phyloP scores from a whole-genome alignment of 2,329 filamentous ascomycete genomes.

The Acrodontium crateriforme region DNA sequence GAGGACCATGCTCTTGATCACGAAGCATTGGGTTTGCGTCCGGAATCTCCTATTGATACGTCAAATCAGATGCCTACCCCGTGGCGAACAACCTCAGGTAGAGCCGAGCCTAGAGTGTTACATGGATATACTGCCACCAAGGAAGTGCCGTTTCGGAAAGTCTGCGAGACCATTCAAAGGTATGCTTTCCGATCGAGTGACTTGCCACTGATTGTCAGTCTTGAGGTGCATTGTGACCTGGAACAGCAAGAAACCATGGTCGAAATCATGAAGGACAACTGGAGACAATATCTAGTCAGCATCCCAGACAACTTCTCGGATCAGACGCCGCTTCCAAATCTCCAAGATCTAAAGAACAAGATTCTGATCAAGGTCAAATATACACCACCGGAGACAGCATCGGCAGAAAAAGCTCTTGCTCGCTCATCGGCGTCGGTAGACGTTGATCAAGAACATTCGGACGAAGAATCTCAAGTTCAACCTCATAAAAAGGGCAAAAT shows the following conservation, averaged over 20 bases:
- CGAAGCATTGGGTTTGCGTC: conserved; percentile 3
- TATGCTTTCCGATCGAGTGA: conserved; percentile 59
- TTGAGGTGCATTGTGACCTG: conserved; percentile 74
- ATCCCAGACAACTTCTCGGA: conserved; percentile 33
- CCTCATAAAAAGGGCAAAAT: conserved; percentile 44
- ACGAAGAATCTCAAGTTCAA: conserved; percentile 22
- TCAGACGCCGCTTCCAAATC: conserved; percentile 47
- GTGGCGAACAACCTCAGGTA: conserved; percentile 15
- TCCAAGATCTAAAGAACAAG: conserved; percentile 58
- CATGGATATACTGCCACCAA: conserved; percentile 62
- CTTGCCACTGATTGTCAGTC: conserved; percentile 76
- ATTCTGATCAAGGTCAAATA: conserved; percentile 49
- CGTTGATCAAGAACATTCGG: conserved; percentile 19
- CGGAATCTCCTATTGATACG: conserved; percentile 2
- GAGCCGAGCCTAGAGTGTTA: conserved; percentile 18
- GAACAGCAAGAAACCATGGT: conserved; percentile 89
- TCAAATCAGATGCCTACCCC: conserved; percentile 13
- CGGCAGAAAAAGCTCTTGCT: not conserved
- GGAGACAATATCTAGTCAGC: conserved; percentile 62
- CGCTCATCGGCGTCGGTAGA: not conserved
- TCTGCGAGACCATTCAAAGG: conserved; percentile 67
- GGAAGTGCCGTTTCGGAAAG: conserved; percentile 74
- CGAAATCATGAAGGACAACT: conserved; percentile 81
- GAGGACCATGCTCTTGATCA: too few species aligned
- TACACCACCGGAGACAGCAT: conserved; percentile 24